A percentile compares a stretch with the other conserved stretches of the same genome.
Conservation (phyloP, 2,329 filamentous ascomycete genomes). For the Pseudocercospora macadamiae region DNA sequence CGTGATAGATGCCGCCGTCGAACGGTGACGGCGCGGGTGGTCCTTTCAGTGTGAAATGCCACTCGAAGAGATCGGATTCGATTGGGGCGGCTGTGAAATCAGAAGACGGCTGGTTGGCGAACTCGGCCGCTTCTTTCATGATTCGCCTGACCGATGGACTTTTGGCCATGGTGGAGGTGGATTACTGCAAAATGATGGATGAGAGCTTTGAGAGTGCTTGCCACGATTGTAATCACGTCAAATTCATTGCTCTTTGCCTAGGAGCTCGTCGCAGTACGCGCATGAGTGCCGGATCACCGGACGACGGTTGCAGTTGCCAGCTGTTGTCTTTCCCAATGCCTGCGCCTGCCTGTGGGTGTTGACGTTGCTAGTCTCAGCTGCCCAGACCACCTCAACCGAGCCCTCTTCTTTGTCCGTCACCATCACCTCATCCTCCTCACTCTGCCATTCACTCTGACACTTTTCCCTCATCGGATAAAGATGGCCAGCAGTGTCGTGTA, state of each 20-base stretch:
- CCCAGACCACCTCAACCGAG: too few species aligned
- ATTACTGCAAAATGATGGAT: too few species aligned
- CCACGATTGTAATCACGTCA: neutral
- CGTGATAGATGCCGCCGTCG: conserved; percentile 85
- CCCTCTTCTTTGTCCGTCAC: too few species aligned
- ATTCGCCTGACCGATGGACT: conserved; percentile 85
- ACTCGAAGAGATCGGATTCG: conserved; percentile 92
- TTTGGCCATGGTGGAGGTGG: conserved; percentile 47
- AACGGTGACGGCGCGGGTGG: conserved; percentile 79
- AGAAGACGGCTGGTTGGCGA: conserved; percentile 75
- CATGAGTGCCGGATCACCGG: neutral
- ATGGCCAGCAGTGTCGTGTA: too few species aligned
- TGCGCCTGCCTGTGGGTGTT: neutral
- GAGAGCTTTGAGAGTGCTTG: too few species aligned
- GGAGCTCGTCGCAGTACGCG: neutral
- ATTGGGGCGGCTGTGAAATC: conserved; percentile 85
- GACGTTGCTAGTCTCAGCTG: too few species aligned
- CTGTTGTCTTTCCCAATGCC: conserved; percentile 4
- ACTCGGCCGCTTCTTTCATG: conserved; percentile 86
- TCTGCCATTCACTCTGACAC: too few species aligned
- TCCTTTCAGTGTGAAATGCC: conserved; percentile 97
- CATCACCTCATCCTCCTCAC: too few species aligned
- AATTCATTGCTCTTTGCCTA: neutral
- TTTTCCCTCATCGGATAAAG: too few species aligned
- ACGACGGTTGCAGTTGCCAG: neutral